These are phyloP conservation scores for Stenocarpella maydis DNA, from an alignment of 2,329 filamentous ascomycete species.

Conservation along the genomic window DNA sequence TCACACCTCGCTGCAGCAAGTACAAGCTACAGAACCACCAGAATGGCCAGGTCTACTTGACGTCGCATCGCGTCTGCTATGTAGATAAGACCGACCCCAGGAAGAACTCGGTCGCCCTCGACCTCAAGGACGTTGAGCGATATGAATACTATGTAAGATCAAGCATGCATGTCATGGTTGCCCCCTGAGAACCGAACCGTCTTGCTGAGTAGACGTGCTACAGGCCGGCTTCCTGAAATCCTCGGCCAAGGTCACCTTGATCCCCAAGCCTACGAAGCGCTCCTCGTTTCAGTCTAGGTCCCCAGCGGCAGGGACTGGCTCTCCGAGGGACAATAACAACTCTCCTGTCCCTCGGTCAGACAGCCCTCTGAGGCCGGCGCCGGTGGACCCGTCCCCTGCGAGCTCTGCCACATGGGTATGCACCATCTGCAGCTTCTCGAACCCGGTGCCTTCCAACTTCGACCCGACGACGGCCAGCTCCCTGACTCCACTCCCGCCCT, in stretches of 20 bases:
- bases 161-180: neutral
- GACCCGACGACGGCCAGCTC: constrained; percentile 83
- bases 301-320: constrained; percentile 53
- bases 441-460: constrained; percentile 92
- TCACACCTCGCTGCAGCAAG: constrained; percentile 66
- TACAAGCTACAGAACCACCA: constrained; percentile 94
- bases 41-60: constrained; percentile 95
- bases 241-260: constrained; percentile 89
- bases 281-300: constrained; percentile 65
- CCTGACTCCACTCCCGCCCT: constrained; percentile 83
- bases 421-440: constrained; percentile 94
- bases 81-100: constrained; percentile 88
- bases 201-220: constrained; percentile 37
- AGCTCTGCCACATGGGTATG: constrained; percentile 89
- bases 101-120: constrained; percentile 82
- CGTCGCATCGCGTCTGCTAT: constrained; percentile 94
- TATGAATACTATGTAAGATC: constrained; percentile 82
- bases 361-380: constrained; percentile 51
- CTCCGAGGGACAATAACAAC: constrained; percentile 54
- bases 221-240: constrained; percentile 94
- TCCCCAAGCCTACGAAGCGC: constrained; percentile 80
- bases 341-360: constrained; percentile 56
- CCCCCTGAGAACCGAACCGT: neutral
- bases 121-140: constrained; percentile 89
- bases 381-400: constrained; percentile 56